Evolutionary conservation across 2,329 filamentous ascomycete genomes (phyloP).

Genomic region (Trichoderma sp.): DNA sequence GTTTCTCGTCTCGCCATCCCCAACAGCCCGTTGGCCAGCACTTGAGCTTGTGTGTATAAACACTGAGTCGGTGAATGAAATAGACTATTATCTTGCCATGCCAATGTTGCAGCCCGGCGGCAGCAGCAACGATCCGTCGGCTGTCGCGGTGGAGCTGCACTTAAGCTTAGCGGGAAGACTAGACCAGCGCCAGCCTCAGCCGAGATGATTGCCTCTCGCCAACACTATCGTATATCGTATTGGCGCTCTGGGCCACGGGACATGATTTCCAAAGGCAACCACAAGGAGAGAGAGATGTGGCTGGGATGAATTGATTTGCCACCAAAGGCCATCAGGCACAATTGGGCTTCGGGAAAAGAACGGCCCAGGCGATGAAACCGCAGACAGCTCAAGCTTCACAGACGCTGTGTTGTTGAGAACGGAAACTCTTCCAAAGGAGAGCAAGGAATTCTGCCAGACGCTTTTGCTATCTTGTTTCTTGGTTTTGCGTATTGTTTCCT

Average conservation of each 20-base stretch:
- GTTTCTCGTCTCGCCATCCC: neutral
- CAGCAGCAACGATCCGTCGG: neutral
- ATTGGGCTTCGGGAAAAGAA: slow-evolving; percentile 7
- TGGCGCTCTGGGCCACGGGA: neutral
- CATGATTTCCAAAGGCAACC: neutral
- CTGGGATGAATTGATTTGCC: slow-evolving; percentile 10
- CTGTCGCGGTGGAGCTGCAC: slow-evolving; percentile 22
- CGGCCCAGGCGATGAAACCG: neutral
- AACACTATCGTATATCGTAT: slow-evolving; percentile 24
- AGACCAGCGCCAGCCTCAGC: slow-evolving; percentile 20
- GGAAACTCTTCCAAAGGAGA: neutral
- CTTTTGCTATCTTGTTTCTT: neutral
- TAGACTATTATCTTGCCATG: neutral
- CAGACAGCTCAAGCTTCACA: neutral
- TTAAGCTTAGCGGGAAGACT: slow-evolving; percentile 24
- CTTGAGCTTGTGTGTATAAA: neutral
- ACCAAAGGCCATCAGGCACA: neutral
- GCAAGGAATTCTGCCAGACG: neutral
- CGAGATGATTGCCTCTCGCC: neutral
- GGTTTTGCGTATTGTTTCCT: neutral
- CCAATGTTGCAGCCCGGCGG: neutral
- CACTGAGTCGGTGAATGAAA: too few species aligned
- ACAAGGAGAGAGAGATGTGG: neutral
- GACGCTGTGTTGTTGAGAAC: neutral
- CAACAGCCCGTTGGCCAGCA: neutral